phyloP scores from a whole-genome alignment of 148 eudicot species.

The Rhododendron ovatum region DNA sequence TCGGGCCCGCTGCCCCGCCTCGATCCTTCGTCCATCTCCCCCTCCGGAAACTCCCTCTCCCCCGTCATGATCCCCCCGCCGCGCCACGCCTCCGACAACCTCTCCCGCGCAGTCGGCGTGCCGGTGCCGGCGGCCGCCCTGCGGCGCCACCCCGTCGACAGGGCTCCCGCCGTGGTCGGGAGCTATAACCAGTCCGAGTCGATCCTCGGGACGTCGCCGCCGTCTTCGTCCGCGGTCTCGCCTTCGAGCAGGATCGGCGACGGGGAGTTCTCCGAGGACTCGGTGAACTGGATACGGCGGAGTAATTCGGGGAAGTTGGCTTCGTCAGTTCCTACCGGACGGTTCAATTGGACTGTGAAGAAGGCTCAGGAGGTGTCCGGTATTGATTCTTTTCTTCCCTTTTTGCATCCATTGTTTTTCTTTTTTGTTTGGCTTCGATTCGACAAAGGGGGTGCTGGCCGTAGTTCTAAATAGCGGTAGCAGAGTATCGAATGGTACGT shows the following conservation, averaged over 20 bases:
- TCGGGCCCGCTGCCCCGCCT: background rate
- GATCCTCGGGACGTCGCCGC: slow-evolving; percentile 22
- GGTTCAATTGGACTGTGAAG: background rate
- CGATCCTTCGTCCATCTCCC: background rate
- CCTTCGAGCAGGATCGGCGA: slow-evolving; percentile 17
- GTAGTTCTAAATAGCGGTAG: background rate
- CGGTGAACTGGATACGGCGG: slow-evolving; percentile 28
- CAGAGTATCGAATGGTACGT: too few species aligned
- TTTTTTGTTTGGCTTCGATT: background rate
- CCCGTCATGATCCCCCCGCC: slow-evolving; percentile 59
- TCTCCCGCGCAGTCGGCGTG: slow-evolving; percentile 18
- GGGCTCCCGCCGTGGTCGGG: slow-evolving; percentile 18
- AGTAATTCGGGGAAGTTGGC: slow-evolving; percentile 18
- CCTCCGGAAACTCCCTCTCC: slow-evolving; percentile 18
- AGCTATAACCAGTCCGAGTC: slow-evolving; percentile 27
- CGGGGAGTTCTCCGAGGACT: slow-evolving; percentile 41
- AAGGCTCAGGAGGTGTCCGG: slow-evolving; percentile 5
- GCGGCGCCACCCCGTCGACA: slow-evolving; percentile 5
- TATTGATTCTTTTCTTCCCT: background rate
- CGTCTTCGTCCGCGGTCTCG: slow-evolving; percentile 9
- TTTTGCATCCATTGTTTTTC: background rate
- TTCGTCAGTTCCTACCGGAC: slow-evolving; percentile 11
- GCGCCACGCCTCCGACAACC: slow-evolving; percentile 25
- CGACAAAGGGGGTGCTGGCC: background rate
- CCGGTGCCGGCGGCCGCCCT: slow-evolving; percentile 14